Evolutionary conservation across 768 basidiomycete genomes (phyloP).

Genomic region (Porpolomopsis calyptriformis): DNA sequence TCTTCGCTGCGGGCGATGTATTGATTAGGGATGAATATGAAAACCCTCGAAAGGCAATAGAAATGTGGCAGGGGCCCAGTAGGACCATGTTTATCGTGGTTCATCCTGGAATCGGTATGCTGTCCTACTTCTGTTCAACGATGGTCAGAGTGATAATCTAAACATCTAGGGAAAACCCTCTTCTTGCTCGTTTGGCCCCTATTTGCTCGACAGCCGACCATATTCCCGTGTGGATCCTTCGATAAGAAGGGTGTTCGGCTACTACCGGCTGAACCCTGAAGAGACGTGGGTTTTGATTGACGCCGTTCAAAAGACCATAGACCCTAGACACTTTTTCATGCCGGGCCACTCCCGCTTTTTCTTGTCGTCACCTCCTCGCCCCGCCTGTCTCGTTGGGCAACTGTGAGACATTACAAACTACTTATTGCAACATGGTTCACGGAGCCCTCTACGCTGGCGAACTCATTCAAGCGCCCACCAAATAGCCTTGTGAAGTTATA

Average conservation of each 20-base stretch:
- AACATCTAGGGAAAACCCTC: constrained; percentile 6
- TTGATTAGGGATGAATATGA: constrained; percentile 8
- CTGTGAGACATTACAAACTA: constrained; percentile 2
- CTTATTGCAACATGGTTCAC: constrained; percentile 6
- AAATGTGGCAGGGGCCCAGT: not conserved
- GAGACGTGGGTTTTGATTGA: not conserved
- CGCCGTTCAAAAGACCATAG: not conserved
- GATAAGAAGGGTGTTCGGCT: constrained; percentile 2
- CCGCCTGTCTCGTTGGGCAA: not conserved
- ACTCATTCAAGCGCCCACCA: constrained; percentile 8
- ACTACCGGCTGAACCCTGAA: not conserved
- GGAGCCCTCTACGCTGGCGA: constrained; percentile 8
- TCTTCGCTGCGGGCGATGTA: constrained; percentile 2
- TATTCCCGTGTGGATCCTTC: constrained; percentile 1
- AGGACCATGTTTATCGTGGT: constrained; percentile 1
- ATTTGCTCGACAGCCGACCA: constrained; percentile 2
- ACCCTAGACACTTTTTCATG: not conserved
- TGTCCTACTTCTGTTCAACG: not conserved
- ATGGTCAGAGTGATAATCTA: not conserved
- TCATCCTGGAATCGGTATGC: constrained; percentile 4
- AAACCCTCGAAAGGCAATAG: not conserved
- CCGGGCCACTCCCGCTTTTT: constrained; percentile 5
- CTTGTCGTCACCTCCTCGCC: constrained; percentile 5
- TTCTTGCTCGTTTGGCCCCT: constrained; percentile 5
- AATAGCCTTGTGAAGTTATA: not conserved